phyloP scores from a whole-genome alignment of 73 alveolate species.

The Effrenium voratum region DNA sequence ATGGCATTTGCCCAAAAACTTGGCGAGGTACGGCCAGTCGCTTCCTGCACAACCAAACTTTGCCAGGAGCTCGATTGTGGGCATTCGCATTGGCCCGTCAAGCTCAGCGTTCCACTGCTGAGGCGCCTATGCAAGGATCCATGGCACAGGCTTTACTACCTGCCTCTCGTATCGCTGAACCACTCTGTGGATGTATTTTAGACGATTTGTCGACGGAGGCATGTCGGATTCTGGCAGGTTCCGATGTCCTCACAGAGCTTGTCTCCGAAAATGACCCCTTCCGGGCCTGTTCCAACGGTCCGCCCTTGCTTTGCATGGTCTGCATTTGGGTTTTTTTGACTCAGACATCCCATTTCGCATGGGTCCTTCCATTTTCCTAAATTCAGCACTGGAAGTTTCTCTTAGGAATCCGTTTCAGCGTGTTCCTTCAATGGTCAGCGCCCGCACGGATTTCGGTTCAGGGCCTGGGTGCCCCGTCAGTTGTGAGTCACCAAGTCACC shows the following conservation, averaged over 20 bases:
- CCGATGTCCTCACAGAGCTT: constrained; percentile 46
- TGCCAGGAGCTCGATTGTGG: too few species aligned
- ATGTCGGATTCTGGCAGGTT: constrained; percentile 1
- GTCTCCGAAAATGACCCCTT: background rate
- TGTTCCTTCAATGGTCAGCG: background rate
- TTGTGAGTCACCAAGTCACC: background rate
- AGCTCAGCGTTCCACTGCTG: too few species aligned
- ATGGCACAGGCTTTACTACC: background rate
- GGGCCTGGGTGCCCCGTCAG: constrained; percentile 4
- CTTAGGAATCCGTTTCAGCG: background rate
- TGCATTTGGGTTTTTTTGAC: background rate
- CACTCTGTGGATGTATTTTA: background rate
- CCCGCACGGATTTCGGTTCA: background rate
- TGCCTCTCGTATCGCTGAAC: background rate
- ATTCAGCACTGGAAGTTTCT: background rate
- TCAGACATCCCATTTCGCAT: background rate
- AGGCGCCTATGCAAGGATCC: too few species aligned
- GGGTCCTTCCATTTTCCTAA: too few species aligned
- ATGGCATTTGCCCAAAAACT: too few species aligned
- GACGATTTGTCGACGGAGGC: background rate
- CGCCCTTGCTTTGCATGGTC: background rate
- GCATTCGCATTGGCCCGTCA: too few species aligned
- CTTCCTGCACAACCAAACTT: too few species aligned
- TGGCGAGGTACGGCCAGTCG: too few species aligned
- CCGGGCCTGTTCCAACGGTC: background rate